phyloP scores from a whole-genome alignment of 495 filamentous ascomycete genomes.

The Aspergillus sparsus region DNA sequence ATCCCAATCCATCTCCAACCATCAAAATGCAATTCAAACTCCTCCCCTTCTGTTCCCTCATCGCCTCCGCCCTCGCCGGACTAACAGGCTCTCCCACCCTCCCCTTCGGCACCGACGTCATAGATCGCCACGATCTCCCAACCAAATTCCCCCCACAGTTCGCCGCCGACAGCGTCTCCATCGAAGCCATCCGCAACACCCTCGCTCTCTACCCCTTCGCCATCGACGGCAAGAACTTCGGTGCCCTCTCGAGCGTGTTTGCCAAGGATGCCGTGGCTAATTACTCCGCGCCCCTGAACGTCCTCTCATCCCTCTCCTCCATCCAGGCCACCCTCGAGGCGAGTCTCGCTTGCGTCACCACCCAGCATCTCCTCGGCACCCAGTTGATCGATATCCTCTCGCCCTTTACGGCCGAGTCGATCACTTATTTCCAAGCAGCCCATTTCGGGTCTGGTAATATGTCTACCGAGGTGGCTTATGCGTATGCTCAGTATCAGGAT shows the following conservation, averaged over 20 bases:
- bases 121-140: background rate
- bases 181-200: slow-evolving; percentile 32
- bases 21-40: background rate
- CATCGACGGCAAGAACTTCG: slow-evolving; percentile 39
- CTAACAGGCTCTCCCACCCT: background rate
- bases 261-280: slow-evolving; percentile 31
- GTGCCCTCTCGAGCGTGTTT: slow-evolving; percentile 34
- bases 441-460: slow-evolving; percentile 17
- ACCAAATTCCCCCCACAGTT: slow-evolving; percentile 4
- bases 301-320: slow-evolving; percentile 4
- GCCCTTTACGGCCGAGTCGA: background rate
- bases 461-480: slow-evolving; percentile 26
- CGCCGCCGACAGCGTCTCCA: background rate
- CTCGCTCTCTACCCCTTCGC: slow-evolving; percentile 36
- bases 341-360: slow-evolving; percentile 7
- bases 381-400: slow-evolving; percentile 7
- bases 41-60: background rate
- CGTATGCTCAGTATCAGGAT: slow-evolving; percentile 40
- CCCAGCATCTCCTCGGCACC: slow-evolving; percentile 7
- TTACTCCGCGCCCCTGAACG: slow-evolving; percentile 28
- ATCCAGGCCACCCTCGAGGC: slow-evolving; percentile 2
- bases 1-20: too few species aligned
- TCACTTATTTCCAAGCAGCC: slow-evolving; percentile 3
- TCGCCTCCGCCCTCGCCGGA: background rate
- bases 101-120: background rate